Conservation (phyloP, 345 rosid genomes). For the Euclidium syriacum region DNA sequence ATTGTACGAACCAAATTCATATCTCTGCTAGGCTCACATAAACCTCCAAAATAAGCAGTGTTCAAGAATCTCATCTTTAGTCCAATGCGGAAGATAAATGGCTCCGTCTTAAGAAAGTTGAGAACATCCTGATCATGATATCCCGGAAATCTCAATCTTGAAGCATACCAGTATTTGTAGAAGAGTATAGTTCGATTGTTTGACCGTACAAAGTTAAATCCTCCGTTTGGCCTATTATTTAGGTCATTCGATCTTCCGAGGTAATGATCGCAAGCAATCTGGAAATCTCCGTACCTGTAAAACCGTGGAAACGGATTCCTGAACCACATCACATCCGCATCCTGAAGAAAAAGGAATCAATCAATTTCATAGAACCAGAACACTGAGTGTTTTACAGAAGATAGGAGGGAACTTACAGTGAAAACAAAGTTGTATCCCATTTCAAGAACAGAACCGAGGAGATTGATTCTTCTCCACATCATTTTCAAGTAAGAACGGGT, state of each 20-base stretch:
- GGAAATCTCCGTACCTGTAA: conserved; percentile 62
- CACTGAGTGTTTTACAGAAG: not conserved
- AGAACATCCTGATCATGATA: conserved; percentile 75
- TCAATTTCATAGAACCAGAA: not conserved
- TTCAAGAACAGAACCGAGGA: conserved; percentile 65
- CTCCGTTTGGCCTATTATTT: conserved; percentile 65
- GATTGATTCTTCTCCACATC: conserved; percentile 94
- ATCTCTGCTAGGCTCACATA: conserved; percentile 82
- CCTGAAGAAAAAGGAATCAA: conserved; percentile 49
- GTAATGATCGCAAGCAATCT: conserved; percentile 80
- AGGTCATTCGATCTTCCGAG: conserved; percentile 45
- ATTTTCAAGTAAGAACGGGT: conserved; percentile 65
- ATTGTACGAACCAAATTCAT: conserved; percentile 69
- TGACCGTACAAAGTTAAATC: conserved; percentile 61
- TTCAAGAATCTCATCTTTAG: conserved; percentile 68
- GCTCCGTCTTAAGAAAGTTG: conserved; percentile 49
- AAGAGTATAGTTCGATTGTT: conserved; percentile 69
- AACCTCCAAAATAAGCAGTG: conserved; percentile 75
- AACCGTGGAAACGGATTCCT: conserved; percentile 74
- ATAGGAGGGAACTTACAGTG: conserved; percentile 42
- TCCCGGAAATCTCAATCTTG: conserved; percentile 62
- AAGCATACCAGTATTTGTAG: conserved; percentile 81
- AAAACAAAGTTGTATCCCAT: conserved; percentile 78
- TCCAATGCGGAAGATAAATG: conserved; percentile 47
- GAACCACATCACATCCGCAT: conserved; percentile 96